phyloP scores from a whole-genome alignment of 2,329 filamentous ascomycete genomes.

The Colletotrichum plurivorum region DNA sequence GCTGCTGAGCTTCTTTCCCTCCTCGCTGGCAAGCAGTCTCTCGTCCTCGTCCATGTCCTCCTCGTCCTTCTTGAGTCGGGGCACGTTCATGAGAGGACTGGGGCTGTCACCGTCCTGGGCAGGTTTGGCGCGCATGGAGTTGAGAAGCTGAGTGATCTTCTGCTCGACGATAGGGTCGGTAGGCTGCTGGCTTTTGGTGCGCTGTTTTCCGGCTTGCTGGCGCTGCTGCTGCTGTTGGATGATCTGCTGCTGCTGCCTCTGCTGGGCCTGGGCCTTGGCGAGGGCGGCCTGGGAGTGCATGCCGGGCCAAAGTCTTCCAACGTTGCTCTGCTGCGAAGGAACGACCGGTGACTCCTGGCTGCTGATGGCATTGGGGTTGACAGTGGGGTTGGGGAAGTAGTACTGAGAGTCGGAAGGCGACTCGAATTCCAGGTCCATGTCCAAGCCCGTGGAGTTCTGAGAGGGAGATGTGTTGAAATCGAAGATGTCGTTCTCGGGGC shows the following conservation, averaged over 20 bases:
- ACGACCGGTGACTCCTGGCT: constrained; percentile 68
- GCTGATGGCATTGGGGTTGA: constrained; percentile 82
- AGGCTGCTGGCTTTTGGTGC: constrained; percentile 65
- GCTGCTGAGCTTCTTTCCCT: constrained; percentile 98
- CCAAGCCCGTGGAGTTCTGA: constrained; percentile 71
- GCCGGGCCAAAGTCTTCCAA: constrained; percentile 88
- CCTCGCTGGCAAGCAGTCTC: constrained; percentile 91
- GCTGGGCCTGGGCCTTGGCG: constrained; percentile 79
- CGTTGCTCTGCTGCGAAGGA: constrained; percentile 65
- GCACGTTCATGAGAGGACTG: constrained; percentile 73
- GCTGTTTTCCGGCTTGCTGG: constrained; percentile 60
- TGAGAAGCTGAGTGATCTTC: constrained; percentile 92
- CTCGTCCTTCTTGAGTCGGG: constrained; percentile 89
- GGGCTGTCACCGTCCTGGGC: constrained; percentile 61
- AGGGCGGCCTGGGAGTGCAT: constrained; percentile 93
- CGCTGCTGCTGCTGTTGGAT: constrained; percentile 65
- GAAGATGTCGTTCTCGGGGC: constrained; percentile 75
- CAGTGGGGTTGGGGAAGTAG: constrained; percentile 71
- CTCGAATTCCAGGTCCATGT: constrained; percentile 75
- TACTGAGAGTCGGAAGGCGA: constrained; percentile 68
- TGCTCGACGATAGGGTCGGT: constrained; percentile 85
- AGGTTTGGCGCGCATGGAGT: constrained; percentile 88
- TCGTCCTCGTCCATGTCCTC: constrained; percentile 99
- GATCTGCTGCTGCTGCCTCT: constrained; percentile 71
- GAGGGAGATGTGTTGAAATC: constrained; percentile 81